Conservation (phyloP, 2,329 filamentous ascomycete genomes). For the Ophiostoma novo-ulmi region DNA sequence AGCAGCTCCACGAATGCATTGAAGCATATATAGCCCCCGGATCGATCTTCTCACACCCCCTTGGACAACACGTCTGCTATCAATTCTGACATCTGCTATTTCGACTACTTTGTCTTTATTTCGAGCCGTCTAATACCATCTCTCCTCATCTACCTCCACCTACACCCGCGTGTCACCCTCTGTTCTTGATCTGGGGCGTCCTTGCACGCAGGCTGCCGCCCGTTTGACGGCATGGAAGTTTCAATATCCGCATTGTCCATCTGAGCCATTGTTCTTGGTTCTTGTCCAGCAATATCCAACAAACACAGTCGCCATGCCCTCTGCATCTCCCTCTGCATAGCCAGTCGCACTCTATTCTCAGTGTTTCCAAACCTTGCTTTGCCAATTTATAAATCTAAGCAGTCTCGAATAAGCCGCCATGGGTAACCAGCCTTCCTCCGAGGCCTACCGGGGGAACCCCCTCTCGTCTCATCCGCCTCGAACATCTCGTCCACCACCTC, state of each 20-base stretch:
- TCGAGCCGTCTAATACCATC: neutral
- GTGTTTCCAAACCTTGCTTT: slow-evolving; percentile 13
- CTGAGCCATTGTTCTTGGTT: slow-evolving; percentile 30
- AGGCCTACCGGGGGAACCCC: slow-evolving; percentile 29
- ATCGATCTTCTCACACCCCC: slow-evolving; percentile 18
- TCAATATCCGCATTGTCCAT: slow-evolving; percentile 37
- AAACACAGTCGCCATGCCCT: slow-evolving; percentile 14
- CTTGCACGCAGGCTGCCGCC: slow-evolving; percentile 30
- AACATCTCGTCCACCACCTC: slow-evolving; percentile 7
- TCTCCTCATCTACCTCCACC: neutral
- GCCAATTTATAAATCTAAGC: slow-evolving; percentile 11
- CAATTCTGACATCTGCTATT: neutral
- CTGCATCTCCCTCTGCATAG: neutral
- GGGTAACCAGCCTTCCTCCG: slow-evolving; percentile 48
- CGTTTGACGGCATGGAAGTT: slow-evolving; percentile 39
- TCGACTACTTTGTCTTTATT: neutral
- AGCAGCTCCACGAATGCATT: slow-evolving; percentile 20
- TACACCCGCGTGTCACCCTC: neutral
- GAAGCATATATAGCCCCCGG: slow-evolving; percentile 21
- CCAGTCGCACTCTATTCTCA: slow-evolving; percentile 10
- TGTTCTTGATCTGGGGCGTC: slow-evolving; percentile 21
- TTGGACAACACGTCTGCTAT: neutral
- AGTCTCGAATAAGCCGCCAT: slow-evolving; percentile 34
- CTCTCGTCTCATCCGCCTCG: slow-evolving; percentile 33
- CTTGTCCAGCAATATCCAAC: slow-evolving; percentile 10